Base-by-base conservation (phyloP, 2,329 filamentous ascomycete species). In the Aspergillus novoparasiticus region DNA sequence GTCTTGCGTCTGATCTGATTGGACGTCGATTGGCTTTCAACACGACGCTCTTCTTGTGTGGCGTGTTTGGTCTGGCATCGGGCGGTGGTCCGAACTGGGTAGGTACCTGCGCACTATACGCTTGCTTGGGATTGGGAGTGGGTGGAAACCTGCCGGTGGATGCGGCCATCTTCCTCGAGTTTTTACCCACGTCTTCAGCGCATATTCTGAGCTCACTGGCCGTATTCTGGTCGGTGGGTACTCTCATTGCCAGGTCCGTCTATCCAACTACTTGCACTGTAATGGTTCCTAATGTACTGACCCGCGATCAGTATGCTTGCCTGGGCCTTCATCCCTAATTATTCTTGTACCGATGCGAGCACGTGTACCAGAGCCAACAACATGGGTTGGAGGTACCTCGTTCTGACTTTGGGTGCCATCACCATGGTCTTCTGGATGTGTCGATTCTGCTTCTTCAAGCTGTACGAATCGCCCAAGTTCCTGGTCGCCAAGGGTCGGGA, bases 381-480 rank as follows among this genome's bases (percentile, higher is more conserved):
- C 71, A 79, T 76, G 77, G 91, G 90, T 39, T 95, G 92, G 92
- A 84, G 92, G 16, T 87, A 89, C 66, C 87, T 93, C 59, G 81
- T 92, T 61, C 80, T 89, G 58, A 86, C 88, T 0, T 86, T 93
- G 23, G 92, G 92, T 50, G 79, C 88, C 32, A 78, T 86, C 45
- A 94, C 91, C 0, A 86, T 94, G 66, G 73, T 82, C 76, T 91
- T 94, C 88, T 94, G 93, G 70, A 74, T 89, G 56, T 79, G 87
- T 63, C 90, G 92, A n/a, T 92, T 92, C 80, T 87, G 91, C 75
- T 70, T 93, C 60, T 94, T 95, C 76, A 85, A 88, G 61, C 85
- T 95, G n/a, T 90, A 89, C 73, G 92, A 96, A 73, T 94, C 91
- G 8, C 93, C 93, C 39, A 95, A 95, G 74, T 96, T 88, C 72